Evolutionary conservation across 176 grass and related monocot genomes (phyloP).

Genomic region (Oryza nivara): DNA sequence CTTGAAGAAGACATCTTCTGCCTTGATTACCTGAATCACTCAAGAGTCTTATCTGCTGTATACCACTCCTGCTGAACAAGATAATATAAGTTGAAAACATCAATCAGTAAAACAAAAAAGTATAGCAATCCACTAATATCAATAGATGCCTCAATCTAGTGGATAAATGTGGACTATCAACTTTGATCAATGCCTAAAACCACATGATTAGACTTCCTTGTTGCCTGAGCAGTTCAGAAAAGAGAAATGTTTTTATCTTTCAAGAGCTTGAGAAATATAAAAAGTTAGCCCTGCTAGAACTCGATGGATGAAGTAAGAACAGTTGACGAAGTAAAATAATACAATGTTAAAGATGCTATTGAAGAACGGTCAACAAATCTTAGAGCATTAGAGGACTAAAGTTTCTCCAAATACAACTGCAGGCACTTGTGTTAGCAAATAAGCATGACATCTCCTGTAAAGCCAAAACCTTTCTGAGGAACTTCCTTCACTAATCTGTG

Average conservation of each 20-base stretch:
- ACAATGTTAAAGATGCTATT: neutral
- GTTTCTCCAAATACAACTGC: neutral
- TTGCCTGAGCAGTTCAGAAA: neutral
- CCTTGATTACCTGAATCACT: slow-evolving; percentile 10
- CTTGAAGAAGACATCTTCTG: slow-evolving; percentile 73
- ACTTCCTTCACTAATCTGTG: slow-evolving; percentile 1
- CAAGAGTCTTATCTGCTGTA: neutral
- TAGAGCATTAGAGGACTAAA: neutral
- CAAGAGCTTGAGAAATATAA: neutral
- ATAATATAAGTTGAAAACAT: slow-evolving; percentile 11
- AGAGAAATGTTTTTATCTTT: neutral
- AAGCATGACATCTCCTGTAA: slow-evolving; percentile 2
- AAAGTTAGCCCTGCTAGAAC: neutral
- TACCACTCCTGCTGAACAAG: slow-evolving; percentile 20
- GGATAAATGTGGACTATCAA: neutral
- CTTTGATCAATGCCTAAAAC: neutral
- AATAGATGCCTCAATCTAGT: neutral
- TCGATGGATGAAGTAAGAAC: neutral
- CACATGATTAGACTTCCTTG: neutral
- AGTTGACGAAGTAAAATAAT: neutral
- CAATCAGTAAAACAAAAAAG: slow-evolving; percentile 36
- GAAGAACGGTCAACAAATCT: neutral
- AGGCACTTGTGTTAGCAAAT: neutral
- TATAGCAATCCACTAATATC: neutral
- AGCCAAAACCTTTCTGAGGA: neutral